A percentile compares a stretch with the other conserved stretches of the same genome.
Conservation (phyloP, 495 filamentous ascomycete species). For the Aspergillus indologenus region DNA sequence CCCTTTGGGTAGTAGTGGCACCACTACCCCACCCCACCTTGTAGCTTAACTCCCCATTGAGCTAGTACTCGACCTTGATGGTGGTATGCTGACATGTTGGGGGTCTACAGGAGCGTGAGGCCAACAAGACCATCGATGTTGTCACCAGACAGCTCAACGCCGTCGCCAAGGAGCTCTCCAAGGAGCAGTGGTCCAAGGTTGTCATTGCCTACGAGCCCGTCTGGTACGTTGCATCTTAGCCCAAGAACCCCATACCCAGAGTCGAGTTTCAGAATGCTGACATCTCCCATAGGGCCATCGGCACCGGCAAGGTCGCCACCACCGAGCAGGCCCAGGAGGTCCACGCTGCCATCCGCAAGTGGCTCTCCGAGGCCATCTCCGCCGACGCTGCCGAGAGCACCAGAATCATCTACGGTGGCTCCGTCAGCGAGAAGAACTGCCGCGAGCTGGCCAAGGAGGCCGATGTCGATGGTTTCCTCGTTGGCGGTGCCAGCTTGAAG, state of each 20-base stretch:
- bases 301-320: conserved; percentile 94
- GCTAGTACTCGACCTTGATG: conserved; percentile 12
- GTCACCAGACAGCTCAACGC: conserved; percentile 76
- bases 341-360: conserved; percentile 86
- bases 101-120: conserved; percentile 69
- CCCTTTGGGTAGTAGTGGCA: neutral
- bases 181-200: conserved; percentile 85
- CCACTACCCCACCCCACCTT: conserved; percentile 7
- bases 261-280: neutral
- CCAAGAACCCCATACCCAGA: too few relatives aligned
- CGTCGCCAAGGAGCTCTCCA: conserved; percentile 56
- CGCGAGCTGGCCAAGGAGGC: conserved; percentile 82
- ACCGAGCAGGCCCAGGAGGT: conserved; percentile 94
- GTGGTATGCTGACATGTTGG: conserved; percentile 4
- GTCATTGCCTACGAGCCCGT: conserved; percentile 99
- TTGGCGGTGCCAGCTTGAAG: conserved; percentile 97
- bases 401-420: conserved; percentile 92
- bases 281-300: conserved; percentile 65
- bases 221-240: too few relatives aligned
- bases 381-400: conserved; percentile 70
- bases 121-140: conserved; percentile 82
- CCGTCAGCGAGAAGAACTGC: conserved; percentile 97
- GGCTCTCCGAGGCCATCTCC: conserved; percentile 74
- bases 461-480: conserved; percentile 98
- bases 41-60: too few relatives aligned